phyloP scores from a whole-genome alignment of 2,329 filamentous ascomycete species.

The Claviceps sp. region DNA sequence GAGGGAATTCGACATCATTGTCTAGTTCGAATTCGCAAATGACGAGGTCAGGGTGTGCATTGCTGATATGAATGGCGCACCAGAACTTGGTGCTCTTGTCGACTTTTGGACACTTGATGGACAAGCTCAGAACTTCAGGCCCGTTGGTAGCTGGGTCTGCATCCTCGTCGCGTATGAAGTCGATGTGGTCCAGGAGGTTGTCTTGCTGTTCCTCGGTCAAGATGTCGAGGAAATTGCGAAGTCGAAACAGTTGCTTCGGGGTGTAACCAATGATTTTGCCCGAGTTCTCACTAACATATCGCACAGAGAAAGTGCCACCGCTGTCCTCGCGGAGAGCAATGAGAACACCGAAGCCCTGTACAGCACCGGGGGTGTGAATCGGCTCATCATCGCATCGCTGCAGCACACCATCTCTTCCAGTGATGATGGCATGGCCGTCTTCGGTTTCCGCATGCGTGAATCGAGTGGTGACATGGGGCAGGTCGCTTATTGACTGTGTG shows the following conservation, averaged over 20 bases:
- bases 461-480: slow-evolving; percentile 50
- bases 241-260: slow-evolving; percentile 59
- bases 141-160: slow-evolving; percentile 62
- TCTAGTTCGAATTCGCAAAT: slow-evolving; percentile 86
- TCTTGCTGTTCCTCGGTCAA: slow-evolving; percentile 73
- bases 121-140: slow-evolving; percentile 74
- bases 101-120: slow-evolving; percentile 44
- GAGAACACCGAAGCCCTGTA: slow-evolving; percentile 69
- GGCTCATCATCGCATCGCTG: slow-evolving; percentile 85
- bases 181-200: slow-evolving; percentile 71
- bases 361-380: slow-evolving; percentile 71
- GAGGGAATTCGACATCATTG: slow-evolving; percentile 55
- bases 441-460: slow-evolving; percentile 69
- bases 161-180: slow-evolving; percentile 76
- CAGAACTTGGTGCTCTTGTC: slow-evolving; percentile 56
- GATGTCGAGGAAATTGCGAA: slow-evolving; percentile 71
- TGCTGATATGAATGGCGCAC: slow-evolving; percentile 73
- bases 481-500: slow-evolving; percentile 16
- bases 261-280: slow-evolving; percentile 61
- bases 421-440: slow-evolving; percentile 71
- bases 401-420: slow-evolving; percentile 58
- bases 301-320: slow-evolving; percentile 54
- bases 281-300: slow-evolving; percentile 73
- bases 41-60: slow-evolving; percentile 52
- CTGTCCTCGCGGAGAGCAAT: slow-evolving; percentile 59